phyloP scores from a whole-genome alignment of 2,329 filamentous ascomycete species.

The Sporothrix euskadiensis region DNA sequence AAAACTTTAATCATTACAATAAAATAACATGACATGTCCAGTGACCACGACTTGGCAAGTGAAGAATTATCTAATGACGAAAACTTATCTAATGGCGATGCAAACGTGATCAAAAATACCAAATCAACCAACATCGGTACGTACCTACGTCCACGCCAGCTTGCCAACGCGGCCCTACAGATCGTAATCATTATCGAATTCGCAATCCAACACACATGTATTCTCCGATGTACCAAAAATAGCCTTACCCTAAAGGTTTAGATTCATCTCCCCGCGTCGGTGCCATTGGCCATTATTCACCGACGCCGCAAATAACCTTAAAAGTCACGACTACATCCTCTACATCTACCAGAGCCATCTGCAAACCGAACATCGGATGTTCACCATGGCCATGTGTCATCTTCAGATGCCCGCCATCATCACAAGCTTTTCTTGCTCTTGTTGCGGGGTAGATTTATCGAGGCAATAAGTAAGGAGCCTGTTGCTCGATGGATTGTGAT shows the following conservation, averaged over 20 bases:
- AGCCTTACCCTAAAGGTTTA: not conserved
- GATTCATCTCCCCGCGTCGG: not conserved
- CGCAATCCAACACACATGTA: not conserved
- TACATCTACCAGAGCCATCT: not conserved
- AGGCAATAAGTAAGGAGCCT: not conserved
- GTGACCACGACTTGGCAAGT: not conserved
- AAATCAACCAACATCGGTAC: not conserved
- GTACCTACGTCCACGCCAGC: not conserved
- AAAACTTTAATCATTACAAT: not conserved
- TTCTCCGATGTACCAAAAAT: not conserved
- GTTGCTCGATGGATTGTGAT: not conserved
- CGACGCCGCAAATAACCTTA: not conserved
- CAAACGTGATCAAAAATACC: not conserved
- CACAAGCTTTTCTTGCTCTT: not conserved
- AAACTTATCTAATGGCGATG: not conserved
- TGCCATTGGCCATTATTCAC: not conserved
- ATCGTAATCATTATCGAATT: not conserved
- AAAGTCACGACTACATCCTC: not conserved
- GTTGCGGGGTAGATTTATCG: not conserved
- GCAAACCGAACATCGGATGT: not conserved
- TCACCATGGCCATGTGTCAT: not conserved
- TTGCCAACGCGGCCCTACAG: not conserved
- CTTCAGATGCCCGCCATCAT: not conserved
- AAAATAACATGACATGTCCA: not conserved
- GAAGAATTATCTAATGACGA: not conserved